Conservation (phyloP, 495 filamentous ascomycete genomes). For the Neurospora sp. region DNA sequence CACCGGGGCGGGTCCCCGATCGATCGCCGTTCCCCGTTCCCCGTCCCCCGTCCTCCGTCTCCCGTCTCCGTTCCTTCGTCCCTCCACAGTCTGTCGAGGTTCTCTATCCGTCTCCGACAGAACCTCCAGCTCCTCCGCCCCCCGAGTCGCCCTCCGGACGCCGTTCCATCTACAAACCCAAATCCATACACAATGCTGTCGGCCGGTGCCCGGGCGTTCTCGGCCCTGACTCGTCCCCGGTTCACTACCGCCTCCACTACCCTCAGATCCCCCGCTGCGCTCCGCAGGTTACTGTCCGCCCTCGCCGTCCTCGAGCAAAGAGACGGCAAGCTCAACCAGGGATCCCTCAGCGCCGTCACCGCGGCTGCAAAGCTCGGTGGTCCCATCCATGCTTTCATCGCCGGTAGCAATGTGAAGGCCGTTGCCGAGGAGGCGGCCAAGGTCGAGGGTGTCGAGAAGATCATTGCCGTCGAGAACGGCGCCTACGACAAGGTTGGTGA, state of each 20-base stretch:
- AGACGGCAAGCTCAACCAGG: constrained; percentile 73
- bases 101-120: background rate
- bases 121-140: background rate
- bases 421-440: constrained; percentile 85
- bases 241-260: constrained; percentile 14
- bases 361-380: constrained; percentile 84
- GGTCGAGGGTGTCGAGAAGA: constrained; percentile 80
- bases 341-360: constrained; percentile 76
- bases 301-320: constrained; percentile 89
- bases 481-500: constrained; percentile 77
- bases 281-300: constrained; percentile 71
- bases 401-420: constrained; percentile 67
- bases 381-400: constrained; percentile 74
- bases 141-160: background rate
- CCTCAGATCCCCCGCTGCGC: constrained; percentile 27
- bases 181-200: constrained; percentile 15
- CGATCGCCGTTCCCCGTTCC: background rate
- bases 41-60: background rate
- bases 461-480: constrained; percentile 76
- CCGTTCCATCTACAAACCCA: background rate
- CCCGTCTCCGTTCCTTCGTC: background rate
- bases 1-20: background rate
- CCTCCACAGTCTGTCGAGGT: background rate
- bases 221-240: constrained; percentile 19
- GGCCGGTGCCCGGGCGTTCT: constrained; percentile 19